These are phyloP conservation scores for Hagleromyces aurorensis DNA, from an alignment of 805 yeast species.

Conservation along the genomic window DNA sequence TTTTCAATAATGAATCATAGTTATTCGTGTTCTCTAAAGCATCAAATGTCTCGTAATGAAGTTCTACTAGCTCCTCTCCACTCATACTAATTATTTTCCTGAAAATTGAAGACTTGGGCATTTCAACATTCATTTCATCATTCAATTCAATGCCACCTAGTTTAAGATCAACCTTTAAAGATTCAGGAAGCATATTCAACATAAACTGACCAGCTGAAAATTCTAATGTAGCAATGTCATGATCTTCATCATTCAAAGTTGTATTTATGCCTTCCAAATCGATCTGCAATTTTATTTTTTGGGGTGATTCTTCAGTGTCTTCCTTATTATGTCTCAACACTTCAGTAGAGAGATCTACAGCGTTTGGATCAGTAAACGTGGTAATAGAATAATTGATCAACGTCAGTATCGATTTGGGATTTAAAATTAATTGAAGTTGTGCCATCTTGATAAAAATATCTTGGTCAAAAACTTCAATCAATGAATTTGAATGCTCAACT, in stretches of 20 bases:
- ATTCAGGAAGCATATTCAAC: slow-evolving; percentile 64
- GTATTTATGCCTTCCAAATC: slow-evolving; percentile 65
- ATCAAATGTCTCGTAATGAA: slow-evolving; percentile 77
- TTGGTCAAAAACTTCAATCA: slow-evolving; percentile 69
- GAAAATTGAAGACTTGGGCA: slow-evolving; percentile 49
- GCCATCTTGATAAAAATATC: slow-evolving; percentile 65
- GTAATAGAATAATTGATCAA: slow-evolving; percentile 72
- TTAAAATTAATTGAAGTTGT: slow-evolving; percentile 63
- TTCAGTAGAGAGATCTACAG: slow-evolving; percentile 62
- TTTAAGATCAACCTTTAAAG: slow-evolving; percentile 60
- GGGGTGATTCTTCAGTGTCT: slow-evolving; percentile 54
- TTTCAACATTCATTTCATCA: slow-evolving; percentile 66
- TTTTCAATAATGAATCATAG: slow-evolving; percentile 35
- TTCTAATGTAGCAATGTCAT: slow-evolving; percentile 69
- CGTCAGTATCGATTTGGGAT: slow-evolving; percentile 72
- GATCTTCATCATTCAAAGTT: slow-evolving; percentile 75
- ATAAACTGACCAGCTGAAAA: slow-evolving; percentile 65
- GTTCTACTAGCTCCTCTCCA: slow-evolving; percentile 67
- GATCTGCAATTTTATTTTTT: slow-evolving; percentile 61
- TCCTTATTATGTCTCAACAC: slow-evolving; percentile 58
- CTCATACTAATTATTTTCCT: slow-evolving; percentile 70
- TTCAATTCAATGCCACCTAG: slow-evolving; percentile 72
- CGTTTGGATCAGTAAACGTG: slow-evolving; percentile 79
- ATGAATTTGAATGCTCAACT: slow-evolving; percentile 42
- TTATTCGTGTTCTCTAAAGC: slow-evolving; percentile 37